These are phyloP conservation scores for Alternaria ventricosa DNA, from an alignment of 2,329 filamentous ascomycete genomes.

Conservation along the genomic window DNA sequence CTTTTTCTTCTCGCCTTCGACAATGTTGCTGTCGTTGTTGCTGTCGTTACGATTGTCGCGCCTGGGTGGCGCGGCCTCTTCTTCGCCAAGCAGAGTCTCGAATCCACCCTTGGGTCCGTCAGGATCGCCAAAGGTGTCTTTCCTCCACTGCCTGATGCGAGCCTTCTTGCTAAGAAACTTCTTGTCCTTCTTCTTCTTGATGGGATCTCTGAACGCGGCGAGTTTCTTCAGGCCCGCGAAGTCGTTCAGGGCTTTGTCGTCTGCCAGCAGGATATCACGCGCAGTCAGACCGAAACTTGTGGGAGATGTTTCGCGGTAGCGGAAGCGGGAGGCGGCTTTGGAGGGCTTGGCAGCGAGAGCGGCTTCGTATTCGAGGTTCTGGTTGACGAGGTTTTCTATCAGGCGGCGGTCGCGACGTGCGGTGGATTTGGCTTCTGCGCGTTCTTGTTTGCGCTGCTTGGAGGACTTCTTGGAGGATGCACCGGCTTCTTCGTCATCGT, in stretches of 20 bases:
- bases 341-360: constrained; percentile 59
- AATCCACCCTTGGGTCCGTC: constrained; percentile 58
- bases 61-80: constrained; percentile 1
- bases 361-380: constrained; percentile 76
- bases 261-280: constrained; percentile 88
- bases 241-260: constrained; percentile 84
- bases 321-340: constrained; percentile 68
- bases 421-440: constrained; percentile 68
- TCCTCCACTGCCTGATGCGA: constrained; percentile 83
- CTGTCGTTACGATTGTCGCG: neutral
- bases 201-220: constrained; percentile 82
- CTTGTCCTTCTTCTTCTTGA: constrained; percentile 88
- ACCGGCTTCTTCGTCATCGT: constrained; percentile 38
- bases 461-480: constrained; percentile 46
- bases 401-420: constrained; percentile 81
- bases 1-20: constrained; percentile 33
- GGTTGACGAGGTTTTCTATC: constrained; percentile 85
- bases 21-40: constrained; percentile 12
- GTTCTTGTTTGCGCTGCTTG: constrained; percentile 57
- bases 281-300: constrained; percentile 88
- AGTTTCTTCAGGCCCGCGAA: constrained; percentile 96
- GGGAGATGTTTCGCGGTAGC: constrained; percentile 93
- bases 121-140: constrained; percentile 69
- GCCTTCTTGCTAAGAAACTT: constrained; percentile 94
- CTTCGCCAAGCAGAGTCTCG: constrained; percentile 28